phyloP scores from a whole-genome alignment of 306 rosid genomes.

The Leucaena leucocephala region DNA sequence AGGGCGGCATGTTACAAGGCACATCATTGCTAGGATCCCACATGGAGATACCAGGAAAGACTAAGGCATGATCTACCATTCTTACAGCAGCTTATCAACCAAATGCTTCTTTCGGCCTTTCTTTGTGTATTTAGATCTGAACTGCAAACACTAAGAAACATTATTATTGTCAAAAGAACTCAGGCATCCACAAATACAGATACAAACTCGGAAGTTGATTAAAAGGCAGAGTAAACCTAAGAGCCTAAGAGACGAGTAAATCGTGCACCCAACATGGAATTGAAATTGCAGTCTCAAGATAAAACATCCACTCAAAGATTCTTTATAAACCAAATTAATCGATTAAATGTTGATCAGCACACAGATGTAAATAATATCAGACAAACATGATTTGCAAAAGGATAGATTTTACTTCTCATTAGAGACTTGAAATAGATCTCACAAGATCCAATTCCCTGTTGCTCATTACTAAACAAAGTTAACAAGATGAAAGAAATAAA shows the following conservation, averaged over 20 bases:
- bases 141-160: conserved; percentile 48
- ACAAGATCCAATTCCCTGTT: background rate
- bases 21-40: conserved; percentile 63
- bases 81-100: conserved; percentile 60
- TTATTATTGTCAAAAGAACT: conserved; percentile 29
- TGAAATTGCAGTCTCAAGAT: background rate
- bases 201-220: background rate
- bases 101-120: conserved; percentile 55
- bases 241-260: background rate
- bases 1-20: conserved; percentile 74
- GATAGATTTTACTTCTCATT: conserved; percentile 4
- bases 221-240: background rate
- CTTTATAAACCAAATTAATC: conserved; percentile 5
- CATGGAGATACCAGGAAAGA: conserved; percentile 55
- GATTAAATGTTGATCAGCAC: background rate
- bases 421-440: conserved; percentile 15
- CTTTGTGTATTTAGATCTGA: conserved; percentile 46
- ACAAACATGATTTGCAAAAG: background rate
- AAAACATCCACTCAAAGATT: background rate
- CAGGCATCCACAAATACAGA: conserved; percentile 7
- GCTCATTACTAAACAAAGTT: conserved; percentile 5
- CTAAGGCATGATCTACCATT: conserved; percentile 56
- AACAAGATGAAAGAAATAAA: background rate
- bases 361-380: background rate
- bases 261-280: background rate